These are phyloP conservation scores for Penicillium argentinense DNA, from an alignment of 495 filamentous ascomycete species.

Conservation along the genomic window DNA sequence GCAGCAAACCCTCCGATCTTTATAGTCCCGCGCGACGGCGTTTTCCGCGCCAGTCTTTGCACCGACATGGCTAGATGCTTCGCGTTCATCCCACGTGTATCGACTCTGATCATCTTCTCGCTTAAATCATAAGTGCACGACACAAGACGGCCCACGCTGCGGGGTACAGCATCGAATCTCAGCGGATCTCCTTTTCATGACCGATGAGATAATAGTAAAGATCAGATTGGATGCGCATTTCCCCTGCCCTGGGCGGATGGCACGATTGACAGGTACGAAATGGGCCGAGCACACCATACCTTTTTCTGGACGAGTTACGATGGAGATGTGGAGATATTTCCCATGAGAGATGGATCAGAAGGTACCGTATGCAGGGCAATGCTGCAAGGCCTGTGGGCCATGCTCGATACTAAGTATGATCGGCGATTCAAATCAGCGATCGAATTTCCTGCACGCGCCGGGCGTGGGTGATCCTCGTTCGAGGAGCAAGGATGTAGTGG, in stretches of 20 bases:
- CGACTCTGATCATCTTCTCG: neutral
- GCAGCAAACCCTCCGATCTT: neutral
- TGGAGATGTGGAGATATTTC: too few relatives aligned
- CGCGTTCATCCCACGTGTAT: slow-evolving; percentile 8
- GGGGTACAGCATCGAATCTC: slow-evolving; percentile 5
- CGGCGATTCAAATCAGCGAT: slow-evolving; percentile 7
- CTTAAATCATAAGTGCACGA: neutral
- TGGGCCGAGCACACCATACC: neutral
- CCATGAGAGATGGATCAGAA: too few relatives aligned
- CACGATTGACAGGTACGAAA: slow-evolving; percentile 9
- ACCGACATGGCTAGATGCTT: neutral
- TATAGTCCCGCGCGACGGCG: neutral
- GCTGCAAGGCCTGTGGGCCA: too few relatives aligned
- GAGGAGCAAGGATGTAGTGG: too few relatives aligned
- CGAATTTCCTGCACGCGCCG: slow-evolving; percentile 2
- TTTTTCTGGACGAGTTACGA: too few relatives aligned
- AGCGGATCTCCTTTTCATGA: neutral
- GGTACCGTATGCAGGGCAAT: too few relatives aligned
- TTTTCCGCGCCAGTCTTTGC: slow-evolving; percentile 3
- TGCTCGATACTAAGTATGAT: neutral
- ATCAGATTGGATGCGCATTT: slow-evolving; percentile 3
- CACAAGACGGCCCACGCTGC: neutral
- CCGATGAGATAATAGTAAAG: neutral
- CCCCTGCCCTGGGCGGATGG: neutral
- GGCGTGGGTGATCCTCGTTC: too few relatives aligned